These are phyloP conservation scores for Euclidium syriacum DNA, from an alignment of 345 rosid genomes.

Conservation along the genomic window DNA sequence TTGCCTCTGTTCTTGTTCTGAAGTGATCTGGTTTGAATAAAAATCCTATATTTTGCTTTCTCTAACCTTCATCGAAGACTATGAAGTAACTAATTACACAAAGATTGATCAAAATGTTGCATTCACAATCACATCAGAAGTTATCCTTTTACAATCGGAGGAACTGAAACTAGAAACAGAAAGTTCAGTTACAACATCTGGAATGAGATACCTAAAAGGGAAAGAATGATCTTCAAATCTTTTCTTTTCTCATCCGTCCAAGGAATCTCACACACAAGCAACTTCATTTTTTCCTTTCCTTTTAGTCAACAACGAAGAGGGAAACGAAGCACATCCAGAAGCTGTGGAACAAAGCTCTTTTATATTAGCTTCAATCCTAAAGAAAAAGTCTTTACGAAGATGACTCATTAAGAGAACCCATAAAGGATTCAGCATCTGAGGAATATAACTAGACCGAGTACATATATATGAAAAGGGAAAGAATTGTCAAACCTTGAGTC, in stretches of 20 bases:
- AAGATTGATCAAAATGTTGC: conserved; percentile 17
- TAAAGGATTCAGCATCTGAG: background rate
- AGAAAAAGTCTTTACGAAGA: background rate
- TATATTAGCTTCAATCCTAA: background rate
- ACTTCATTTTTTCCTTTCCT: background rate
- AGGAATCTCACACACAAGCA: background rate
- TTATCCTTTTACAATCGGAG: conserved; percentile 5
- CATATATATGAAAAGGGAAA: background rate
- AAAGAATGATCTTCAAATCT: background rate
- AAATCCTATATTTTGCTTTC: background rate
- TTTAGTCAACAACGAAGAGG: background rate
- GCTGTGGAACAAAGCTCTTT: background rate
- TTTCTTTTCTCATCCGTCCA: conserved; percentile 16
- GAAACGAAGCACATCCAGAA: background rate
- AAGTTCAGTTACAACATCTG: conserved; percentile 8
- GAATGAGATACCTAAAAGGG: background rate
- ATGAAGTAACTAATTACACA: conserved; percentile 1
- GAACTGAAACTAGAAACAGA: conserved; percentile 22
- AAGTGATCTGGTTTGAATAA: background rate
- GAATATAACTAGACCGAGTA: background rate
- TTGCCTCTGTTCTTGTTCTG: conserved; percentile 7
- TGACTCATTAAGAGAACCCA: no score
- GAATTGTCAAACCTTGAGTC: conserved; percentile 23
- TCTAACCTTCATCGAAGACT: background rate
- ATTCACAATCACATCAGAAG: conserved; percentile 10